Base-by-base conservation (phyloP, 306 rosid genomes). In the Alnus rubra region DNA sequence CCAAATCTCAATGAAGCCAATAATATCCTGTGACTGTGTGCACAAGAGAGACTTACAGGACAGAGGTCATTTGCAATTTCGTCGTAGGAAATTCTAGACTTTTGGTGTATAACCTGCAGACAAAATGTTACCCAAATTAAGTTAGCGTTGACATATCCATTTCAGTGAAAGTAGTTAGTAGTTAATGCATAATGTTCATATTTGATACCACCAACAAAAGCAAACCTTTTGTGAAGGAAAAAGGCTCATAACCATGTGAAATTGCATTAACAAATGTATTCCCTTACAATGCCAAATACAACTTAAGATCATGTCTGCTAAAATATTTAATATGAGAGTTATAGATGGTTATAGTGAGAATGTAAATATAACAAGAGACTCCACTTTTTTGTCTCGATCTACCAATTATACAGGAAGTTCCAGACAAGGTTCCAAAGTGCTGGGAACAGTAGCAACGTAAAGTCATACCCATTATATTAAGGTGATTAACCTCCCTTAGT, bases 21-120 rank as follows among this genome's bases (percentile, higher is more conserved):
- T 58, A 10, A 63, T 31, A 55, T 55, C 30, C 14, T 55, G 62
- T 30, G 15, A 55, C 28, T 2, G 1, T 33, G 70, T 64, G 28
- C 33, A 13, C 31, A 35, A 56, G 16, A 79, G 73, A 76, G 60
- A 87, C 91, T 92, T 88, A 94, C 98, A n/a, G 98, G 98, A 85
- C 98, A 94, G n/a, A 94, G 79, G 76, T 94, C 97, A 79, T 88
- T 92, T 42, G 95, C 88, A 78, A 94, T 92, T 74, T 89, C 95
- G 72, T 94, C 97, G 78, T 94, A 92, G 15, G 97, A 86, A 81
- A 91, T 78, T 80, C 84, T 85, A 10, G 88, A 82, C 85, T 94
- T 94, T 73, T 92, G 83, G 65, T 74, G 84, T 76, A 91, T 76
- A 83, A 88, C 97, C 98, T 94, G 91, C 67, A 79, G 75, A 76